These are phyloP conservation scores for Diaporthe citriasiana DNA, from an alignment of 2,329 filamentous ascomycete species.

Conservation along the genomic window DNA sequence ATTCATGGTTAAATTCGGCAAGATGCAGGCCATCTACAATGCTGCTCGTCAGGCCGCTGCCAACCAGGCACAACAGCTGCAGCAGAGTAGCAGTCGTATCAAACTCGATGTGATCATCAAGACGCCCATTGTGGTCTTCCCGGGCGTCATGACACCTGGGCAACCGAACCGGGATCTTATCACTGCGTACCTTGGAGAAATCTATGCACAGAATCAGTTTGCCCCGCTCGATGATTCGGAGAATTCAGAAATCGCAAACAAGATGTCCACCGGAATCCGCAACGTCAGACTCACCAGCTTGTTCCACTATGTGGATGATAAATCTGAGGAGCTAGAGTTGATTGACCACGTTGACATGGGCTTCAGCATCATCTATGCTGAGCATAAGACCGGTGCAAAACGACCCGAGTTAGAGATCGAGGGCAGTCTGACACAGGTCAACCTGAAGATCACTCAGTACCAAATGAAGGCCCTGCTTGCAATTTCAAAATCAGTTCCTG, in stretches of 20 bases:
- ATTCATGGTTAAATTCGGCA: conserved; percentile 98
- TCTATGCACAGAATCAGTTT: conserved; percentile 96
- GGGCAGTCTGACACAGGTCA: conserved; percentile 93
- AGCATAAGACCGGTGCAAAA: conserved; percentile 82
- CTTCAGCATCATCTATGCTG: conserved; percentile 92
- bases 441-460: conserved; percentile 88
- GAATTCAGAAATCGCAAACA: conserved; percentile 83
- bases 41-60: conserved; percentile 94
- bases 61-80: conserved; percentile 92
- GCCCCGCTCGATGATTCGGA: conserved; percentile 84
- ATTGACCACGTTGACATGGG: conserved; percentile 97
- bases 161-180: conserved; percentile 82
- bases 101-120: conserved; percentile 95
- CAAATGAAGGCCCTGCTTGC: conserved; percentile 92
- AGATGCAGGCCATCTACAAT: conserved; percentile 99
- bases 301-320: conserved; percentile 81
- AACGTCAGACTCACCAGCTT: conserved; percentile 93
- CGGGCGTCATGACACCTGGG: conserved; percentile 79
- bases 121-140: conserved; percentile 97
- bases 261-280: conserved; percentile 89
- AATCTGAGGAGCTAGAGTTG: conserved; percentile 90
- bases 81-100: conserved; percentile 90
- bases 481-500: conserved; percentile 88
- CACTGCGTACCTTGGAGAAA: conserved; percentile 95
- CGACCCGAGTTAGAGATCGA: conserved; percentile 93